Percentiles rank a stretch among this genome's conserved stretches.
Evolutionary conservation across 208 protist genomes (phyloP).

Genomic region (Porcisia hertigi): DNA sequence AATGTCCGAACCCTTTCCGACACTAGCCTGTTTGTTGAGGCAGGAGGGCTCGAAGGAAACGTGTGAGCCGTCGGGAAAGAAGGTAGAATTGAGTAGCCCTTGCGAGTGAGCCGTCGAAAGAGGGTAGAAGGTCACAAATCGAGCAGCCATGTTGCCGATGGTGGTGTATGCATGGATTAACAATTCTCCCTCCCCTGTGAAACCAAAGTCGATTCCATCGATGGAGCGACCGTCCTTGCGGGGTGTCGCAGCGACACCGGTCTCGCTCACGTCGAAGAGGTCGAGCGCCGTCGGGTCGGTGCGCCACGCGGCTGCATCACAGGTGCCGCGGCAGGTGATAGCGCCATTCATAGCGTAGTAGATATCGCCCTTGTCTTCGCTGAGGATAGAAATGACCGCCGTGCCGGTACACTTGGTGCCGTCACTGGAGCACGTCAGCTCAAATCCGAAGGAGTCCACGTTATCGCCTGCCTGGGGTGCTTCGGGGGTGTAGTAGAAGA

Average conservation of each 20-base stretch:
- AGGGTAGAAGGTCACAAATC: slow-evolving; percentile 85
- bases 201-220: slow-evolving; percentile 66
- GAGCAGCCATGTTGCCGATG: slow-evolving; percentile 79
- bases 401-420: slow-evolving; percentile 32
- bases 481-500: slow-evolving; percentile 35
- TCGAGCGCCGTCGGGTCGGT: slow-evolving; percentile 24
- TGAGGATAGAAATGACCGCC: slow-evolving; percentile 35
- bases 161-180: slow-evolving; percentile 70
- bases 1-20: slow-evolving; percentile 52
- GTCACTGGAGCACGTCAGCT: slow-evolving; percentile 41
- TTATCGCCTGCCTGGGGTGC: slow-evolving; percentile 16
- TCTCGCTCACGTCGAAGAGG: slow-evolving; percentile 47
- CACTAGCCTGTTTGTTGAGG: slow-evolving; percentile 61
- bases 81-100: slow-evolving; percentile 41
- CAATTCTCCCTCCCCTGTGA: slow-evolving; percentile 53
- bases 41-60: slow-evolving; percentile 79
- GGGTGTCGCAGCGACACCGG: slow-evolving; percentile 29
- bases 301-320: slow-evolving; percentile 63
- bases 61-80: slow-evolving; percentile 41
- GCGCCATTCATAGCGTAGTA: slow-evolving; percentile 56
- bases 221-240: slow-evolving; percentile 54
- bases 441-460: slow-evolving; percentile 65
- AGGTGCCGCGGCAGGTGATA: slow-evolving; percentile 83
- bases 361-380: slow-evolving; percentile 25
- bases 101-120: slow-evolving; percentile 31